These are phyloP conservation scores for Domatiomyces globalis DNA, from an alignment of 2,329 filamentous ascomycete species.

Conservation along the genomic window DNA sequence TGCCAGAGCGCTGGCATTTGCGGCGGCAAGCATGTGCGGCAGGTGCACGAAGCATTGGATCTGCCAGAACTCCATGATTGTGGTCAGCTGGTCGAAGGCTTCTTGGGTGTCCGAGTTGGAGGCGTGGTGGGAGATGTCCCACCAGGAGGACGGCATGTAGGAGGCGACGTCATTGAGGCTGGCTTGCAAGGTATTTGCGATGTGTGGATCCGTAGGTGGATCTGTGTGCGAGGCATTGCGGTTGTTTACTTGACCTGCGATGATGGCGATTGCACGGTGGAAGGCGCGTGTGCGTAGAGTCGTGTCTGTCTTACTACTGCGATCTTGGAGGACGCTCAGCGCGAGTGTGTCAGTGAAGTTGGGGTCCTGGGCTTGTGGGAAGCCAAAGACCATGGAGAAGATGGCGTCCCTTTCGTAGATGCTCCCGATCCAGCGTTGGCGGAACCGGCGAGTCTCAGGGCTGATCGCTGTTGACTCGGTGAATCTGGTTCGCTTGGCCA, in stretches of 20 bases:
- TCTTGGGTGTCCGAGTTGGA: slow-evolving; percentile 3
- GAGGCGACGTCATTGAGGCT: slow-evolving; percentile 6
- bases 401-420: slow-evolving; percentile 15
- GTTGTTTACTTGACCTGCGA: slow-evolving; percentile 13
- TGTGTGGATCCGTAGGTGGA: neutral
- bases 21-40: slow-evolving; percentile 12
- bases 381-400: slow-evolving; percentile 15
- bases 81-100: slow-evolving; percentile 11
- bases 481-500: slow-evolving; percentile 9
- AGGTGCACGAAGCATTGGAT: slow-evolving; percentile 16
- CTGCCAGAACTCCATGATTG: slow-evolving; percentile 17
- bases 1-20: neutral
- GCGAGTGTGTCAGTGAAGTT: slow-evolving; percentile 14
- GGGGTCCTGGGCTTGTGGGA: slow-evolving; percentile 12
- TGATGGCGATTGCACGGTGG: slow-evolving; percentile 10
- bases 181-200: slow-evolving; percentile 8
- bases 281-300: slow-evolving; percentile 15
- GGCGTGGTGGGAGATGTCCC: slow-evolving; percentile 8
- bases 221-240: slow-evolving; percentile 5
- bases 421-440: slow-evolving; percentile 13
- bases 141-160: slow-evolving; percentile 13
- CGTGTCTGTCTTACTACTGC: neutral
- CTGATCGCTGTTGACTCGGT: slow-evolving; percentile 1
- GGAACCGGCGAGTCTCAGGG: slow-evolving; percentile 5
- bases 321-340: slow-evolving; percentile 5